These are phyloP conservation scores for Gremmenia infestans DNA, from an alignment of 2,329 filamentous ascomycete genomes.

Conservation along the genomic window DNA sequence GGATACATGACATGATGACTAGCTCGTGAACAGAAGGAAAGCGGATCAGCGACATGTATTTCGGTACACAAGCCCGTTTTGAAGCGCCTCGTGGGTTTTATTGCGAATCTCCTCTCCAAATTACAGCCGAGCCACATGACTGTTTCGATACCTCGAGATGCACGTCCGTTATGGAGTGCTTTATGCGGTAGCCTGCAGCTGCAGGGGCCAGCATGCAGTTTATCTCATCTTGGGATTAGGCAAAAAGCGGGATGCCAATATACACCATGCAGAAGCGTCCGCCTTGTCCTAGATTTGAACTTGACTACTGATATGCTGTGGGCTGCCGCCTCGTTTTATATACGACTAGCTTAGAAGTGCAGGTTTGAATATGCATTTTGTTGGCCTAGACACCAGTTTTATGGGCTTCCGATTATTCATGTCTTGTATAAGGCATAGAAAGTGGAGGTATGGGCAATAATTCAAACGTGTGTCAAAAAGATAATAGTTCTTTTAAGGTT, in stretches of 20 bases:
- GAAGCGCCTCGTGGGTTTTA: no score
- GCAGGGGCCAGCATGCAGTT: constrained; percentile 16
- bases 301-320: neutral
- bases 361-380: no score
- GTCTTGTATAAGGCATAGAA: no score
- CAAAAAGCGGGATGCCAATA: constrained; percentile 18
- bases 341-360: no score
- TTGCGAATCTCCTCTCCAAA: neutral
- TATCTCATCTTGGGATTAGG: constrained; percentile 7
- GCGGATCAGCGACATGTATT: neutral
- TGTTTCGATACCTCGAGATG: constrained; percentile 11
- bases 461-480: no score
- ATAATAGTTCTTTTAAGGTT: no score
- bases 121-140: constrained; percentile 19
- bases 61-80: neutral
- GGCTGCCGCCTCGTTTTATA: neutral
- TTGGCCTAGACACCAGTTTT: no score
- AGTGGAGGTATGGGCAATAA: no score
- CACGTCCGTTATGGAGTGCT: constrained; percentile 17
- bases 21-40: neutral
- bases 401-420: no score
- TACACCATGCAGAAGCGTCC: constrained; percentile 2
- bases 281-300: constrained; percentile 6
- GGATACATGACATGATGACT: neutral
- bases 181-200: constrained; percentile 18